Evolutionary conservation across 352 stramenopile genomes (phyloP).

Genomic region (Phytophthora tentaculata): DNA sequence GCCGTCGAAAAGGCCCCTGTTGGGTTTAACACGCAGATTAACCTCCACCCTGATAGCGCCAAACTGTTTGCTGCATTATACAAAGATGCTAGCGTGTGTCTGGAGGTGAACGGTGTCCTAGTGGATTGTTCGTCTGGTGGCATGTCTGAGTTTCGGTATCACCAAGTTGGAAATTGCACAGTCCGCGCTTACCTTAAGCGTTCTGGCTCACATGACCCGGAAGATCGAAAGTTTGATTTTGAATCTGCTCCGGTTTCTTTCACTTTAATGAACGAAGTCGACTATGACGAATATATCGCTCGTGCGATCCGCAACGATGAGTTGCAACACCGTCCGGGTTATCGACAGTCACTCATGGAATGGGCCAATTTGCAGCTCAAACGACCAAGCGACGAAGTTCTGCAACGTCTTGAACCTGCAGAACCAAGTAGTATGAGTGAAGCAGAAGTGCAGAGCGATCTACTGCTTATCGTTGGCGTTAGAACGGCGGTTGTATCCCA

Average conservation of each 20-base stretch:
- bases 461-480: background rate
- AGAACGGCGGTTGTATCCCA: background rate
- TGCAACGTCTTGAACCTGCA: background rate
- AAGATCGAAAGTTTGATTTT: background rate
- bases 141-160: background rate
- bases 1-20: background rate
- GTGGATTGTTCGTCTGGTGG: background rate
- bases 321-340: background rate
- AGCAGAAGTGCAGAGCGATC: background rate
- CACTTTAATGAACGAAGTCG: background rate
- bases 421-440: background rate
- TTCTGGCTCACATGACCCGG: background rate
- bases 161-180: background rate
- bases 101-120: background rate
- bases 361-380: background rate
- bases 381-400: background rate
- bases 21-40: background rate
- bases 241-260: background rate
- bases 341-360: background rate
- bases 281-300: background rate
- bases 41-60: background rate
- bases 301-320: background rate
- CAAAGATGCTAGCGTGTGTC: background rate
- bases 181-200: background rate
- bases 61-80: background rate